These are phyloP conservation scores for Punctularia strigosozonata DNA, from an alignment of 768 basidiomycete species.

Conservation along the genomic window DNA sequence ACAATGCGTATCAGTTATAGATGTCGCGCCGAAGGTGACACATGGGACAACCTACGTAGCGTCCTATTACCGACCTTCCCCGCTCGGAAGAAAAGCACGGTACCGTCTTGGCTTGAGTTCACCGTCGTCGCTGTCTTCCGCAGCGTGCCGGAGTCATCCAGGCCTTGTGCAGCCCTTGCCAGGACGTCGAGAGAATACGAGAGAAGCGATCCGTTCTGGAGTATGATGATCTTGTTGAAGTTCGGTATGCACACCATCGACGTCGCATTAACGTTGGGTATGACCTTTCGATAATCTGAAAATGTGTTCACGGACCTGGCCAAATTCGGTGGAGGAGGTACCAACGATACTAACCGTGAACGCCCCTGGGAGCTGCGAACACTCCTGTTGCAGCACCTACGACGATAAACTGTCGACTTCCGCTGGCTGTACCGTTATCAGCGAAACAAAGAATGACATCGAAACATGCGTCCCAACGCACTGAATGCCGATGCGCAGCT, in stretches of 20 bases:
- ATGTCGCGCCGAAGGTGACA: not conserved
- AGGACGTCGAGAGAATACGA: constrained; percentile 68
- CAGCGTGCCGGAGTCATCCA: constrained; percentile 46
- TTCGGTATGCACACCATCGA: constrained; percentile 45
- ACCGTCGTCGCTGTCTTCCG: constrained; percentile 56
- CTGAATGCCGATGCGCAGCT: constrained; percentile 52
- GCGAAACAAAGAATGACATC: constrained; percentile 1
- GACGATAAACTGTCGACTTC: constrained; percentile 45
- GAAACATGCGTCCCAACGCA: too few relatives aligned
- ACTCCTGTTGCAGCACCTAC: constrained; percentile 60
- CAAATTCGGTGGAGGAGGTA: constrained; percentile 2
- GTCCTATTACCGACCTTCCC: constrained; percentile 40
- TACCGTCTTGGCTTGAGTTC: constrained; percentile 36
- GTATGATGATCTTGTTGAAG: constrained; percentile 60
- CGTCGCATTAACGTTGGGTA: constrained; percentile 37
- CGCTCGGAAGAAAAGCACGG: constrained; percentile 51
- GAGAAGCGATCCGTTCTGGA: constrained; percentile 41
- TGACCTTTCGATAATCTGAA: constrained; percentile 46
- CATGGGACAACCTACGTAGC: constrained; percentile 32
- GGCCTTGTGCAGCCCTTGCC: constrained; percentile 38
- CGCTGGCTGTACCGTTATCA: constrained; percentile 25
- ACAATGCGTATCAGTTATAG: not conserved
- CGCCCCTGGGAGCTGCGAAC: constrained; percentile 37
- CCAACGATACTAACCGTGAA: constrained; percentile 43
- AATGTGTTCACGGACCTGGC: constrained; percentile 1